Evolutionary conservation across 1,284 basidiomycete genomes (phyloP).

Genomic region (Leccinum griseonigrum): DNA sequence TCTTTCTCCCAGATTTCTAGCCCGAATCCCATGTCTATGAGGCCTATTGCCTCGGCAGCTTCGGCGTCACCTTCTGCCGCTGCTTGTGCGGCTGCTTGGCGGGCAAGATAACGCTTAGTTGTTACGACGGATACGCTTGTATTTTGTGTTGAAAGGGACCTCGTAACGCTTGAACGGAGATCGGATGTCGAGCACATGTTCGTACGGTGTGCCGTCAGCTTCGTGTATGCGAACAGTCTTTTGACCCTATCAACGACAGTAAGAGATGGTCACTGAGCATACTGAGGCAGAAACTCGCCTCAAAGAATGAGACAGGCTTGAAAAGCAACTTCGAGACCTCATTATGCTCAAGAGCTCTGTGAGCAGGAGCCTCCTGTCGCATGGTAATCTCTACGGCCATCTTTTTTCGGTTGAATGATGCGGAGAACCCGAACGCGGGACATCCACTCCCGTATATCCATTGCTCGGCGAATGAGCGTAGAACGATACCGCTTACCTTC

Average conservation of each 20-base stretch:
- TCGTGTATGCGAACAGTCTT: slow-evolving; percentile 99
- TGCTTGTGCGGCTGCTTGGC: slow-evolving; percentile 90
- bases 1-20: slow-evolving; percentile 97
- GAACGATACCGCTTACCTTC: slow-evolving; percentile 91
- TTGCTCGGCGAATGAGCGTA: slow-evolving; percentile 90
- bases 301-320: slow-evolving; percentile 87
- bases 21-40: slow-evolving; percentile 96
- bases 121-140: slow-evolving; percentile 93
- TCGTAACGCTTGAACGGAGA: slow-evolving; percentile 88
- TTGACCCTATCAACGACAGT: slow-evolving; percentile 61
- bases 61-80: slow-evolving; percentile 90
- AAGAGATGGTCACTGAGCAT: slow-evolving; percentile 6
- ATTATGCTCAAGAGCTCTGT: slow-evolving; percentile 63
- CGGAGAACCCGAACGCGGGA: slow-evolving; percentile 86
- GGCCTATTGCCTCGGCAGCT: slow-evolving; percentile 89
- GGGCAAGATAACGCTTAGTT: slow-evolving; percentile 91
- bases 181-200: slow-evolving; percentile 95
- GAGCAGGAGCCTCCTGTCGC: slow-evolving; percentile 84
- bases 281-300: slow-evolving; percentile 45
- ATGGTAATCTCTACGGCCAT: slow-evolving; percentile 97
- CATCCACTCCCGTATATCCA: slow-evolving; percentile 99
- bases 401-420: slow-evolving; percentile 96
- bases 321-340: slow-evolving; percentile 65
- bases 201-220: slow-evolving; percentile 98
- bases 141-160: slow-evolving; percentile 99